Base-by-base conservation (phyloP, 1,284 basidiomycete species). In the Rhizoctonia solani region DNA sequence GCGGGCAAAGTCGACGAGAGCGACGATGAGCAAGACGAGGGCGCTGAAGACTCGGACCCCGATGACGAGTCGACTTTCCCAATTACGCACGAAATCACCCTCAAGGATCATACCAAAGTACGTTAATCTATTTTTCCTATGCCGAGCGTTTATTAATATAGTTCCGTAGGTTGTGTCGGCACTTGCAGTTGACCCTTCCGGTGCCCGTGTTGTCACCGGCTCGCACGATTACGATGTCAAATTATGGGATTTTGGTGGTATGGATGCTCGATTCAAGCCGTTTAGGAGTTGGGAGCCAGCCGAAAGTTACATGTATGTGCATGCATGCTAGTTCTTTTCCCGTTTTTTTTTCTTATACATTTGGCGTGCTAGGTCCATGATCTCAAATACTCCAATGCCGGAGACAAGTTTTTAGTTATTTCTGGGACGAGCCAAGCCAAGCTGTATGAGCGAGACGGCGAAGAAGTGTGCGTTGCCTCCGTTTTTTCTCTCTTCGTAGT, bases 181-280 rank as follows among this genome's bases (percentile, higher is more conserved):
- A 0, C 80, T 99, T 27, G 85, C 93, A 0, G 81, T 99, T 42
- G 97, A 99, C 76, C 88, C 93, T 0, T 92, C 95, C 13, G 97
- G 97, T 53, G 93, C 95, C 2, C 87, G 97, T 30, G 80, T 99
- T 30, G 81, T 92, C 4, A 92, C 93, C 1, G 97, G 97, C 9
- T 92, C 91, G 16, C 90, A 98, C 77, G 97, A 99, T 78, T 98
- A 98, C 75, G 93, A 96, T 77, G 89, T 92, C 78, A 98, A 98
- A 78, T 78, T 99, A 59, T 99, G 95, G 95, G 97, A 99, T 78
- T 99, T 99, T 79, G 97, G 96, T 73, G 97, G 97, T 5, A 99
- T 99, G 96, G 90, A 92, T 73, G 80, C 83, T 71, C 72, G 76
- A 3, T 68, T 86, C 76, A 91, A 92, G 75, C 95, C 97, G 14